Evolutionary conservation across 1,284 basidiomycete species (phyloP).

Genomic region (Fistulinella cinereoalba): DNA sequence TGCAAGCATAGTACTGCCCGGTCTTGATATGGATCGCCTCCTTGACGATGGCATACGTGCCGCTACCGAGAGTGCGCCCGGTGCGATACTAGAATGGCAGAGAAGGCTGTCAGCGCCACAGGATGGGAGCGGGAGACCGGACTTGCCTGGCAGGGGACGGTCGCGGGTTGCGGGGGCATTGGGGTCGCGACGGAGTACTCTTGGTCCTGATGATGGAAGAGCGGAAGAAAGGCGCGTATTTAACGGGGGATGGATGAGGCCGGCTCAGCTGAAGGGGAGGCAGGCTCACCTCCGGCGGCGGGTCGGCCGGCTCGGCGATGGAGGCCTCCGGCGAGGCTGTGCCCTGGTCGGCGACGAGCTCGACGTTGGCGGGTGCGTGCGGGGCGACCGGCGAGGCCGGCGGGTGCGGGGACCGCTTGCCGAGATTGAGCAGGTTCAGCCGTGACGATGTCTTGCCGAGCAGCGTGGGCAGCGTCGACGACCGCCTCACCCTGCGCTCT

Average conservation of each 20-base stretch:
- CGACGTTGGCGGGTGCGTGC: constrained; percentile 3
- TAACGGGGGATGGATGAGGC: constrained; percentile 9
- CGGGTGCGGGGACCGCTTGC: constrained; percentile 30
- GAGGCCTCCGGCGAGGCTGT: constrained; percentile 27
- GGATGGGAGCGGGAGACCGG: no score
- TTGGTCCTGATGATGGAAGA: constrained; percentile 13
- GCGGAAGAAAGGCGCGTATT: not conserved
- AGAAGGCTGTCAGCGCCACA: constrained; percentile 10
- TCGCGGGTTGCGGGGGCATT: constrained; percentile 37
- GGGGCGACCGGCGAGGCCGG: constrained; percentile 29
- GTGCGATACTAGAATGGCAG: constrained; percentile 72
- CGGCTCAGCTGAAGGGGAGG: not conserved
- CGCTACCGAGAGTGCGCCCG: constrained; percentile 89
- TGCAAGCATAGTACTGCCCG: constrained; percentile 85
- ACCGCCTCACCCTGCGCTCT: constrained; percentile 25
- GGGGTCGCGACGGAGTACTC: constrained; percentile 6
- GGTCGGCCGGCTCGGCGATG: constrained; percentile 19
- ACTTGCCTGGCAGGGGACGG: constrained; percentile 64
- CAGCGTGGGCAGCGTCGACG: constrained; percentile 23
- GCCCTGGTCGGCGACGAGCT: constrained; percentile 9
- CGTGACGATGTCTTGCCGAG: constrained; percentile 28
- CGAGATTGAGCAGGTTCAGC: constrained; percentile 27
- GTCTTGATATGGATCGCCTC: constrained; percentile 97
- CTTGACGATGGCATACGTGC: constrained; percentile 89
- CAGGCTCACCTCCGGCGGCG: constrained; percentile 22